Evolutionary conservation across 2,329 filamentous ascomycete genomes (phyloP).

Genomic region (Hymenotorrendiella dingleyae): DNA sequence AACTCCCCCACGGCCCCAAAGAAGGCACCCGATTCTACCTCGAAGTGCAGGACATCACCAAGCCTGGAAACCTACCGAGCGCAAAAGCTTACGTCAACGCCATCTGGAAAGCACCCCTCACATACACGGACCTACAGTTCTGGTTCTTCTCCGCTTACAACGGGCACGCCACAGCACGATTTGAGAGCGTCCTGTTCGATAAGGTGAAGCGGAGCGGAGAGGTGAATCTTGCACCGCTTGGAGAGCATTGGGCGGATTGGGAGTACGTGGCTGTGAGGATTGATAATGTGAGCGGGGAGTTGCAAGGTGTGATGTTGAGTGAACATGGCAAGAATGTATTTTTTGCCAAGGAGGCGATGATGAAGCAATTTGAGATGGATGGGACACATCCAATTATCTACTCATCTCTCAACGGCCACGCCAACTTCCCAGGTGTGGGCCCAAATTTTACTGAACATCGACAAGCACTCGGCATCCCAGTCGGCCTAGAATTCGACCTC

Average conservation of each 20-base stretch:
- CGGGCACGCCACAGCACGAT: constrained; percentile 16
- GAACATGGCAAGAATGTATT: constrained; percentile 18
- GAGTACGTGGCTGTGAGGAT: constrained; percentile 18
- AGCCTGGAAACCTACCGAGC: constrained; percentile 14
- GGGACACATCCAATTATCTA: constrained; percentile 19
- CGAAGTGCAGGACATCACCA: constrained; percentile 13
- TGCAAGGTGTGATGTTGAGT: constrained; percentile 17
- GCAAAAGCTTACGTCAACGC: constrained; percentile 21
- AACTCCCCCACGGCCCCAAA: constrained; percentile 16
- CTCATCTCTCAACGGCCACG: constrained; percentile 20
- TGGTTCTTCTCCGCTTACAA: constrained; percentile 22
- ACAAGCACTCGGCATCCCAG: constrained; percentile 15
- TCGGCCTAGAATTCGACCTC: constrained; percentile 18
- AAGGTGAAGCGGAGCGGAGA: constrained; percentile 13
- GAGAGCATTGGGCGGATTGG: constrained; percentile 21
- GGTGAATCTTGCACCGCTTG: constrained; percentile 17
- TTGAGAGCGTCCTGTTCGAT: constrained; percentile 12
- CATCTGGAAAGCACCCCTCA: constrained; percentile 12
- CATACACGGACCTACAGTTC: constrained; percentile 22
- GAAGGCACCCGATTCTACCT: constrained; percentile 19
- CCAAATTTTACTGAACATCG: constrained; percentile 17
- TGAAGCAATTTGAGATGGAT: constrained; percentile 13
- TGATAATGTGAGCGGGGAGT: constrained; percentile 17
- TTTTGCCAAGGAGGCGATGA: constrained; percentile 9
- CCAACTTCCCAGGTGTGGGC: constrained; percentile 16